Evolutionary conservation across 73 alveolate species (phyloP), one percentile per base, ranked within the genome.

Genomic region (Paramecium bursaria): DNA sequence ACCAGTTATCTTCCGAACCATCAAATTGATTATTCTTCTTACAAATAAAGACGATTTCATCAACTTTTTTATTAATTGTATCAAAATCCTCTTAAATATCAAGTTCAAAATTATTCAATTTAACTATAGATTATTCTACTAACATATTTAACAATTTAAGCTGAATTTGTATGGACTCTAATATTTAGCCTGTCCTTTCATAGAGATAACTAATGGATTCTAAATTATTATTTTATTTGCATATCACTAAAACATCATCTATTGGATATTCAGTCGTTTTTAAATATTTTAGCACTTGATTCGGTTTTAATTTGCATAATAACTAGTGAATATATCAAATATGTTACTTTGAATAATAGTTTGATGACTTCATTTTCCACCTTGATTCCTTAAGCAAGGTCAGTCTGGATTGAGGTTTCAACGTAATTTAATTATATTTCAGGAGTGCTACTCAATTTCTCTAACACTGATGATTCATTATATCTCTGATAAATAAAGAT

Each of bases 171-270:
- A 67, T 47, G 17, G 82, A 53, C 7, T 67, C 82, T 3, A 22
- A 23, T 39, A 67, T 67, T 25, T 17, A n/a, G 10, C 82, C 82
- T 17, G 44, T 21, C 21, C 82, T 67, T 13, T 47, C 49, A n/a
- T 33, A 67, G 22, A 67, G 4, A 19, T 67, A 67, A 0, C 60
- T 57, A 35, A 57, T 67, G 21, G 82, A 67, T 33, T 67, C 82
- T 13, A 67, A 15, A 14, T 67, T 67, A 39, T 67, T 3, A 67
- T 3, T 21, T 35, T 67, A 39, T 7, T 67, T 33, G 46, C 82
- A 67, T 11, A 67, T 67, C 13, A 39, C 55, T 26, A 67, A 42
- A 0, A 42, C 82, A 13, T 67, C 82, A 39, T 67, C 82, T 6
- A 67, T 21, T 21, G 82, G 82, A 67, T 67, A 67, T 39, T 67